Evolutionary conservation across 768 basidiomycete genomes (phyloP).

Genomic region (Mycena haematopus): DNA sequence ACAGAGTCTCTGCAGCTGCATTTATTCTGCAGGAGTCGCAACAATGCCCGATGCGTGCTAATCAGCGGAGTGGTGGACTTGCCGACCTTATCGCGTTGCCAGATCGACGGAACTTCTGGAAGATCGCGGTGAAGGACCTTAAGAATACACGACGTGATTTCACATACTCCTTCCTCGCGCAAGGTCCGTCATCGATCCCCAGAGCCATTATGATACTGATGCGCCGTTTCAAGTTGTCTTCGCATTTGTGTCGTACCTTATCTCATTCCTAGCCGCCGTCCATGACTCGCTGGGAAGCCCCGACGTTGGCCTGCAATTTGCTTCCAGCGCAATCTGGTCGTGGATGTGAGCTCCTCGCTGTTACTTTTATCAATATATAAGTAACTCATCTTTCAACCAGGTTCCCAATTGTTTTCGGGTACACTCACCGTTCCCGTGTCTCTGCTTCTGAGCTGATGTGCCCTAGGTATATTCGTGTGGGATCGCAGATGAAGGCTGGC

Average conservation of each 20-base stretch:
- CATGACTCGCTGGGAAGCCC: conserved; percentile 14
- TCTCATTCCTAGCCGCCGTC: conserved; percentile 25
- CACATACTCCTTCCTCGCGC: conserved; percentile 18
- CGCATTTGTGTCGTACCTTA: conserved; percentile 22
- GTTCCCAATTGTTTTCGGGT: conserved; percentile 28
- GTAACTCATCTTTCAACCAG: not conserved
- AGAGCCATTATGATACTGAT: not conserved
- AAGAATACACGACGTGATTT: conserved; percentile 26
- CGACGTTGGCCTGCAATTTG: conserved; percentile 27
- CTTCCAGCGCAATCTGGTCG: conserved; percentile 29
- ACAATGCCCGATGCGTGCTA: conserved; percentile 28
- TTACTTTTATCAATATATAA: not conserved
- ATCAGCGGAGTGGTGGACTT: conserved; percentile 24
- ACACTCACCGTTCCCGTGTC: not conserved
- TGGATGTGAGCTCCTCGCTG: conserved; percentile 21
- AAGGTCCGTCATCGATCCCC: conserved; percentile 10
- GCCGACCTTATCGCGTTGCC: conserved; percentile 19
- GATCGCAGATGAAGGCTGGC: conserved; percentile 25
- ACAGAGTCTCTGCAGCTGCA: not conserved
- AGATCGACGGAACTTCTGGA: conserved; percentile 11
- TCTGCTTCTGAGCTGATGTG: not conserved
- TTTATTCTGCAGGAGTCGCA: conserved; percentile 24
- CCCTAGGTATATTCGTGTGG: conserved; percentile 20
- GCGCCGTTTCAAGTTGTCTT: conserved; percentile 15
- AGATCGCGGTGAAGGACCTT: conserved; percentile 6